phyloP scores from a whole-genome alignment of 1,139 yeast species.

The Hansenula sp. region DNA sequence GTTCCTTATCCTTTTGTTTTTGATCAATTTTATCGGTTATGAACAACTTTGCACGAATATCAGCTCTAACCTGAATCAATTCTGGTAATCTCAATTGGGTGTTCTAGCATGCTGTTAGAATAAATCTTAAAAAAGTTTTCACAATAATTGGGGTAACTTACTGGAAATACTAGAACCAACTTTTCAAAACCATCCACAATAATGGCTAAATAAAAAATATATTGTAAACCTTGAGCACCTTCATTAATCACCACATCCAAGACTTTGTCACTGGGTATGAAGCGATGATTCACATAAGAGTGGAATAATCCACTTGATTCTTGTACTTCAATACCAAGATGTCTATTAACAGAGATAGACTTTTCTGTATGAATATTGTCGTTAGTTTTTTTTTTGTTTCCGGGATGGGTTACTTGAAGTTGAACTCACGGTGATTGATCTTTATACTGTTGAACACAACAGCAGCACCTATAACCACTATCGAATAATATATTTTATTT shows the following conservation, averaged over 20 bases:
- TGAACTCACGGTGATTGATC: conserved; percentile 1
- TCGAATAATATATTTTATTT: background rate
- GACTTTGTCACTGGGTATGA: conserved; percentile 50
- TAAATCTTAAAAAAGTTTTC: background rate
- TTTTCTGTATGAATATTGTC: conserved; percentile 4
- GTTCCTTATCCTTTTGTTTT: background rate
- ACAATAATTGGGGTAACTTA: conserved; percentile 14
- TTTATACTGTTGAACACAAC: background rate
- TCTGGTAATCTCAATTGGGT: background rate
- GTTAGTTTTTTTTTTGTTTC: background rate
- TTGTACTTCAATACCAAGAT: conserved; percentile 28
- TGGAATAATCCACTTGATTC: conserved; percentile 17
- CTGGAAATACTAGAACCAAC: conserved; percentile 33
- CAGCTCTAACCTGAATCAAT: background rate
- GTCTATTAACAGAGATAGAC: conserved; percentile 23
- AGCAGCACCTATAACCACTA: background rate
- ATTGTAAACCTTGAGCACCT: conserved; percentile 61
- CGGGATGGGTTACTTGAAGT: no score
- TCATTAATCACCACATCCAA: conserved; percentile 65
- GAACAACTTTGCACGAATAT: background rate
- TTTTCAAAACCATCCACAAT: conserved; percentile 34
- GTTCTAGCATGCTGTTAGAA: background rate
- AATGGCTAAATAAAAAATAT: conserved; percentile 56
- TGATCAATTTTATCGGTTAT: background rate
- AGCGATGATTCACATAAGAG: conserved; percentile 23